phyloP scores from a whole-genome alignment of 495 filamentous ascomycete species.

The Neurospora tetraspora region DNA sequence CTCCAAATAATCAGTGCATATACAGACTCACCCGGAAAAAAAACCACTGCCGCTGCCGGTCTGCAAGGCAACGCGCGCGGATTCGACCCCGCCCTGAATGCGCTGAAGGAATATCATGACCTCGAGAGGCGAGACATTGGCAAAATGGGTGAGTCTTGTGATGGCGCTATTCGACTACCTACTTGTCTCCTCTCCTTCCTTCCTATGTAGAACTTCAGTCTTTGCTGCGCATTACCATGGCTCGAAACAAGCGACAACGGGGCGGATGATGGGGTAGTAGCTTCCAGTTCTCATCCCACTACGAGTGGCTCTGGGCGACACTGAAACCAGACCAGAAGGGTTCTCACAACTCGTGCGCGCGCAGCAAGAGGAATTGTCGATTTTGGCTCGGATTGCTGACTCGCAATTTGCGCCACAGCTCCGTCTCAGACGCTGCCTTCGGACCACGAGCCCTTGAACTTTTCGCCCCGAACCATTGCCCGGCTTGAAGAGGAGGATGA shows the following conservation, averaged over 20 bases:
- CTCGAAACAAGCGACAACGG: neutral
- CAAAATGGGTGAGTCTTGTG: slow-evolving; percentile 26
- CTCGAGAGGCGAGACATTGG: slow-evolving; percentile 16
- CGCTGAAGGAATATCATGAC: slow-evolving; percentile 15
- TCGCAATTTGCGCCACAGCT: slow-evolving; percentile 24
- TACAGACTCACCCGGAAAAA: neutral
- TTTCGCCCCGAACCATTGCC: slow-evolving; percentile 31
- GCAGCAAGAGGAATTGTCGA: neutral
- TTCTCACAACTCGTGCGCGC: neutral
- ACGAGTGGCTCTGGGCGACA: neutral
- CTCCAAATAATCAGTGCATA: neutral
- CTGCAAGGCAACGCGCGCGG: neutral
- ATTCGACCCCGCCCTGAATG: neutral
- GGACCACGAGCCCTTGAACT: slow-evolving; percentile 37
- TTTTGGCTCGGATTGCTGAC: slow-evolving; percentile 16
- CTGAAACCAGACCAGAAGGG: neutral
- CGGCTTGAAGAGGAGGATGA: slow-evolving; percentile 33
- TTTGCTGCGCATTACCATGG: neutral
- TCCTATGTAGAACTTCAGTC: neutral
- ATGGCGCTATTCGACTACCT: neutral
- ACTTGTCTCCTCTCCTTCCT: neutral
- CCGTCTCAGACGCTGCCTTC: slow-evolving; percentile 45
- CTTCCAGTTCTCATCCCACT: neutral
- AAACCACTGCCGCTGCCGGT: neutral
- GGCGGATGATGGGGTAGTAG: neutral